A percentile compares a stretch with the other conserved stretches of the same genome.
phyloP scores from a whole-genome alignment of 2,329 filamentous ascomycete genomes.

The Pseudogymnoascus sp. region DNA sequence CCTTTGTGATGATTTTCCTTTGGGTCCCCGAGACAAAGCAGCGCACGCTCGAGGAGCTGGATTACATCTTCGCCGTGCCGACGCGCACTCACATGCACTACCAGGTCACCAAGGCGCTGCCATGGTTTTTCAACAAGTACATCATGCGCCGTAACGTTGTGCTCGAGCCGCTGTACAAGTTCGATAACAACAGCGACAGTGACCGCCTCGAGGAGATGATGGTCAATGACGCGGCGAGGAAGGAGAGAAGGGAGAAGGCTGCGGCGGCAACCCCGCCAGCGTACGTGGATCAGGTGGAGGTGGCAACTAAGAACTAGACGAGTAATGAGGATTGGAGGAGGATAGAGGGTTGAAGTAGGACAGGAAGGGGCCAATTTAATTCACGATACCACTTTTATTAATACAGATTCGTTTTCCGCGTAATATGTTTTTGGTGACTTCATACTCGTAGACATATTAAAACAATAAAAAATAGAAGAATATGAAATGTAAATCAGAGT shows the following conservation, averaged over 20 bases:
- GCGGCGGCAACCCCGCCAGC: neutral
- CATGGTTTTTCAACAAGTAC: conserved; percentile 38
- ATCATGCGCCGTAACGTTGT: conserved; percentile 32
- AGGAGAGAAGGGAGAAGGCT: conserved; percentile 2
- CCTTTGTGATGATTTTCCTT: conserved; percentile 46
- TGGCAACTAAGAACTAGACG: neutral
- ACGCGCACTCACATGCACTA: conserved; percentile 22
- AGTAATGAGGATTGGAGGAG: too few species aligned
- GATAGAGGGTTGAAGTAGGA: neutral
- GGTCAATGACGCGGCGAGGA: neutral
- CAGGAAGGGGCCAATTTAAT: neutral
- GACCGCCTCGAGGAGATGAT: conserved; percentile 1
- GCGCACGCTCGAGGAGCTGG: conserved; percentile 23
- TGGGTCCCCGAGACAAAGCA: conserved; percentile 48
- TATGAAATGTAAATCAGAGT: neutral
- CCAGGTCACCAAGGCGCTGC: conserved; percentile 42
- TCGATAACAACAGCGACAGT: conserved; percentile 27
- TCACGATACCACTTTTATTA: conserved; percentile 2
- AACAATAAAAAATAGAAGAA: neutral
- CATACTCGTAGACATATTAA: neutral
- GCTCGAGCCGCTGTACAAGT: conserved; percentile 43
- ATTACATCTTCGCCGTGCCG: conserved; percentile 37
- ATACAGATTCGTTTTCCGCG: neutral
- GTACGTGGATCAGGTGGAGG: neutral
- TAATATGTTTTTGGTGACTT: neutral